Base-by-base conservation (phyloP, 179 eudicot genomes). In the Sideroxylon spinosum region DNA sequence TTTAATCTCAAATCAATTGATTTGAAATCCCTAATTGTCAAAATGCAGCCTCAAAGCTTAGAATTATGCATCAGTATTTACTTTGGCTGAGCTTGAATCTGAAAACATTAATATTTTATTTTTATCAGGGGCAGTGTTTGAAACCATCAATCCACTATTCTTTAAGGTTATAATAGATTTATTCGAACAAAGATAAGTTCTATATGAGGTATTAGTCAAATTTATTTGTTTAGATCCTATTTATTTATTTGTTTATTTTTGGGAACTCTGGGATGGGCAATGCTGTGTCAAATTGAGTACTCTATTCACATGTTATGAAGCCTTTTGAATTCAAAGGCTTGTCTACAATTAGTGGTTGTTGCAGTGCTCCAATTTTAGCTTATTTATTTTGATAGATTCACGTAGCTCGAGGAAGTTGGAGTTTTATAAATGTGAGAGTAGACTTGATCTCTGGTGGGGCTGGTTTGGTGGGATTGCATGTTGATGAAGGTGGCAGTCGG, bases 391-490 rank as follows among this genome's bases (percentile, higher is more conserved):
- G 9, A 12, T 32, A 9, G 10, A 11, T 32, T n/a, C 75, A 1
- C 37, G 66, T 73, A 17, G 20, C 37, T 60, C 46, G 77, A 74
- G 3, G 14, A 37, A 57, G n/a, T 74, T 57, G 56, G 44, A 70
- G 29, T 70, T 22, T 22, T 3, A 2, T n/a, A 63, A 44, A 48
- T 44, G 17, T 14, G 16, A 29, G 77, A 44, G 56, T 22, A 37
- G 44, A 37, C 44, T 37, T 37, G 44, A 37, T 37, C 44, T 37
- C 44, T 37, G 44, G 44, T 3, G 44, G 44, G 44, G 4, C 44
- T 37, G 44, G 44, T 37, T 37, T 3, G 44, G 44, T 37, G 44
- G 44, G 3, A 3, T 37, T 37, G 44, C 44, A 37, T 37, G 44
- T 37, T 37, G 44, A 37, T 37, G 44, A 37, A 37, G 44, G 44